Conservation (phyloP, 179 eudicot genomes). For the Spinacia oleracea region DNA sequence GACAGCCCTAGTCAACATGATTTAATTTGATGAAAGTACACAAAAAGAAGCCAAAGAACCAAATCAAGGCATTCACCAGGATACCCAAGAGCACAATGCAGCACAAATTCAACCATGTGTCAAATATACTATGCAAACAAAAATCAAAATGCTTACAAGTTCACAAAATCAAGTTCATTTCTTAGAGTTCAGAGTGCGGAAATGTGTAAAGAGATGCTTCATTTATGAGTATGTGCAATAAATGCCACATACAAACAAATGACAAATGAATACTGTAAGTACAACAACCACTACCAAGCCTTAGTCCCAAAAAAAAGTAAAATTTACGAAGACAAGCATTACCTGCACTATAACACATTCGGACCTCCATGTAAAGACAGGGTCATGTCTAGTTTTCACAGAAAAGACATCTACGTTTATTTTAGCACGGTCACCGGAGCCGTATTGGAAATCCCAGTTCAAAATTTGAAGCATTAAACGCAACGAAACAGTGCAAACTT, state of each 20-base stretch:
- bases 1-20: neutral
- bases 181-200: neutral
- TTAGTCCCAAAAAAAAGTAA: conserved; percentile 8
- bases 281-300: too few relatives aligned
- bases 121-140: conserved; percentile 9
- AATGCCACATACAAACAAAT: neutral
- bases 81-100: neutral
- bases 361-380: conserved; percentile 43
- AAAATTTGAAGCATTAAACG: conserved; percentile 94
- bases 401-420: conserved; percentile 54
- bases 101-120: neutral
- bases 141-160: neutral
- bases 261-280: neutral
- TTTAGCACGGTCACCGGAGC: conserved; percentile 45
- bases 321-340: conserved; percentile 18
- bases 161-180: neutral
- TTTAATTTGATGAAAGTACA: neutral
- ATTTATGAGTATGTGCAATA: neutral
- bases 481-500: conserved; percentile 78
- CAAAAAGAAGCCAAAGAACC: neutral
- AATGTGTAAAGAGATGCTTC: neutral
- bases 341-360: conserved; percentile 84
- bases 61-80: conserved; percentile 10
- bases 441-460: conserved; percentile 78
- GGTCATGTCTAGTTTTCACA: conserved; percentile 48